A percentile compares a stretch with the other conserved stretches of the same genome.
These are phyloP conservation scores for Daldinia eschscholtzii DNA, from an alignment of 2,329 filamentous ascomycete genomes.

Conservation along the genomic window DNA sequence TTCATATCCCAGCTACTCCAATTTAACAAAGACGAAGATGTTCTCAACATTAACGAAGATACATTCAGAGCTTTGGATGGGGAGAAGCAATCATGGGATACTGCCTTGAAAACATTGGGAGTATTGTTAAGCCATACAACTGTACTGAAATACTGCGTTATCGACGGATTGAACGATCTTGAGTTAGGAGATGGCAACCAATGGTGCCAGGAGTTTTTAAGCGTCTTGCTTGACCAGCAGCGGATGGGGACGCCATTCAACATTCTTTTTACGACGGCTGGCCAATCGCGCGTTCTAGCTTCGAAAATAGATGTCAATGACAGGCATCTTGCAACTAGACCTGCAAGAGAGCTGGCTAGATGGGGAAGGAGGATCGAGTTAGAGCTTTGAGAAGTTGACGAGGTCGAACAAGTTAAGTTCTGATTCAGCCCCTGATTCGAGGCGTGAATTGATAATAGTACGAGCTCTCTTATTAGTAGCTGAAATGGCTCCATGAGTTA, in stretches of 20 bases:
- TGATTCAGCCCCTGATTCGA: neutral
- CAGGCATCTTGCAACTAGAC: constrained; percentile 30
- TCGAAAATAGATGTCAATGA: constrained; percentile 21
- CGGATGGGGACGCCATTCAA: constrained; percentile 17
- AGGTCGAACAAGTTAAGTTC: neutral
- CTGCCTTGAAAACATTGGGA: constrained; percentile 8
- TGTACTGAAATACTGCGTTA: constrained; percentile 7
- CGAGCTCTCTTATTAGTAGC: too few relatives aligned
- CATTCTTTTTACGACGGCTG: constrained; percentile 36
- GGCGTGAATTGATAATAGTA: neutral
- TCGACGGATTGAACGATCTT: constrained; percentile 20
- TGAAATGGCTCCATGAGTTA: neutral
- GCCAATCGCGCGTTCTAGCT: constrained; percentile 34
- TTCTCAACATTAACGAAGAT: constrained; percentile 4
- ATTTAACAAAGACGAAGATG: constrained; percentile 20
- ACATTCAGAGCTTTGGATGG: neutral
- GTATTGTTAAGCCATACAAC: constrained; percentile 15
- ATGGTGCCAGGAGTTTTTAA: constrained; percentile 29
- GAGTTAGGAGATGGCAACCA: constrained; percentile 26
- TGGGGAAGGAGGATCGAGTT: constrained; percentile 32
- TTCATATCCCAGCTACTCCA: constrained; percentile 30
- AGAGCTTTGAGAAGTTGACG: neutral
- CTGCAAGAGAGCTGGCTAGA: constrained; percentile 33
- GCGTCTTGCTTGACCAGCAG: constrained; percentile 28
- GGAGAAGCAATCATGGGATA: neutral